These are phyloP conservation scores for Cucumis hystrix DNA, from an alignment of 306 rosid species.

Conservation along the genomic window DNA sequence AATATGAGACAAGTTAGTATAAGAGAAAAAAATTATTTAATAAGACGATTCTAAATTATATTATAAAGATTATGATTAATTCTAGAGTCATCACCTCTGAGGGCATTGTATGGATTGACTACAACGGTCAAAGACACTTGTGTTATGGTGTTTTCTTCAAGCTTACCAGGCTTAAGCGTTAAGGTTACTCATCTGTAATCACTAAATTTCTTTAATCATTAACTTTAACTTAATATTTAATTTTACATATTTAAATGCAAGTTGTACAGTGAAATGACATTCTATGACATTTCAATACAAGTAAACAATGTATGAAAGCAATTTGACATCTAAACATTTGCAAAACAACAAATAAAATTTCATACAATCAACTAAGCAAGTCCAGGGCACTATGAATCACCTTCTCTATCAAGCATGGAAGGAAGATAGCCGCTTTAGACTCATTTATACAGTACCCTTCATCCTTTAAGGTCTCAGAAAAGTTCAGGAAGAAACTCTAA, in stretches of 20 bases:
- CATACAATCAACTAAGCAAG: background rate
- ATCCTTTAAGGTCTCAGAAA: conserved; percentile 62
- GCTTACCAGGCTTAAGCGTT: background rate
- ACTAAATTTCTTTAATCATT: too few species aligned
- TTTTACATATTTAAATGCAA: too few species aligned
- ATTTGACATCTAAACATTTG: background rate
- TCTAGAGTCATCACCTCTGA: background rate
- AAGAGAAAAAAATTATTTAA: background rate
- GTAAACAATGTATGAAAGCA: background rate
- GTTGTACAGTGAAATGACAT: too few species aligned
- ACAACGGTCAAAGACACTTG: background rate
- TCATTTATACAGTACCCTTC: conserved; percentile 72
- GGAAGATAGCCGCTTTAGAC: conserved; percentile 78
- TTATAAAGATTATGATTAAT: background rate
- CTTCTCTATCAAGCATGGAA: conserved; percentile 93
- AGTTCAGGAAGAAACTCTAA: conserved; percentile 89
- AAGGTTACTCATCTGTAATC: background rate
- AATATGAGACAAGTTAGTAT: background rate
- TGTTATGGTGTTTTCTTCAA: background rate
- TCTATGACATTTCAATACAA: too few species aligned
- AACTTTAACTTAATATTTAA: too few species aligned
- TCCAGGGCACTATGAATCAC: conserved; percentile 19
- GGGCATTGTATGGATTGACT: background rate
- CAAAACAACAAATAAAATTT: background rate
- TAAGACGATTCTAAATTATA: background rate